Evolutionary conservation across 2,329 filamentous ascomycete genomes (phyloP).

Genomic region (Massarina eburnea): DNA sequence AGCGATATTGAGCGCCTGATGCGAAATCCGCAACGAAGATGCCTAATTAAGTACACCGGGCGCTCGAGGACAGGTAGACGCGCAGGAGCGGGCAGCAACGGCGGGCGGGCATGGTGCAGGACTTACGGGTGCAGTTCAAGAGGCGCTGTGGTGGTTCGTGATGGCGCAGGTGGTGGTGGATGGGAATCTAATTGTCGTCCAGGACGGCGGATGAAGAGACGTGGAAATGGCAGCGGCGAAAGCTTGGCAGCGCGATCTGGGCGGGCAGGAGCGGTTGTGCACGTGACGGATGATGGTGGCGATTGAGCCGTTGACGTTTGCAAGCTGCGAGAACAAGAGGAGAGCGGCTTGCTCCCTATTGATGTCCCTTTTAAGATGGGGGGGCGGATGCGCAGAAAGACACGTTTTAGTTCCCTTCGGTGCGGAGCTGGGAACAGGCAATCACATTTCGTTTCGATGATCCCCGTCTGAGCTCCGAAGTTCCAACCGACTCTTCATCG

Average conservation of each 20-base stretch:
- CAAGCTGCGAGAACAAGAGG: conserved; percentile 16
- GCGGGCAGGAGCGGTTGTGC: conserved; percentile 24
- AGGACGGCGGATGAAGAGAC: conserved; percentile 42
- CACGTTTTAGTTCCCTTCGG: conserved; percentile 35
- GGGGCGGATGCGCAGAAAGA: conserved; percentile 28
- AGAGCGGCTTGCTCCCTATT: conserved; percentile 9
- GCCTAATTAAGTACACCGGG: conserved; percentile 21
- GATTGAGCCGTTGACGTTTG: conserved; percentile 20
- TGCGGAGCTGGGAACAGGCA: conserved; percentile 28
- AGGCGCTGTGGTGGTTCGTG: conserved; percentile 36
- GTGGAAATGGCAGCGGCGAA: conserved; percentile 24
- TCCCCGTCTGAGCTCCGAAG: background rate
- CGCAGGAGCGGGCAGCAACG: conserved; percentile 8
- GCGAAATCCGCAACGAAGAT: conserved; percentile 26
- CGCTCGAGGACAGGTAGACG: conserved; percentile 14
- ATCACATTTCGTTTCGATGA: conserved; percentile 11
- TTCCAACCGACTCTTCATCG: background rate
- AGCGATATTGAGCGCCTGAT: conserved; percentile 28
- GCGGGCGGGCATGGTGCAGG: conserved; percentile 14
- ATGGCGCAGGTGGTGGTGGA: conserved; percentile 39
- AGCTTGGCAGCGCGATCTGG: conserved; percentile 28
- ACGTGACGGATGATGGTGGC: conserved; percentile 32
- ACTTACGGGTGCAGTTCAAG: conserved; percentile 42
- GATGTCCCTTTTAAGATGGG: conserved; percentile 17
- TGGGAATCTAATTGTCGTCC: conserved; percentile 45